Conservation (phyloP, 768 basidiomycete genomes). For the Lactifluus pinguis region DNA sequence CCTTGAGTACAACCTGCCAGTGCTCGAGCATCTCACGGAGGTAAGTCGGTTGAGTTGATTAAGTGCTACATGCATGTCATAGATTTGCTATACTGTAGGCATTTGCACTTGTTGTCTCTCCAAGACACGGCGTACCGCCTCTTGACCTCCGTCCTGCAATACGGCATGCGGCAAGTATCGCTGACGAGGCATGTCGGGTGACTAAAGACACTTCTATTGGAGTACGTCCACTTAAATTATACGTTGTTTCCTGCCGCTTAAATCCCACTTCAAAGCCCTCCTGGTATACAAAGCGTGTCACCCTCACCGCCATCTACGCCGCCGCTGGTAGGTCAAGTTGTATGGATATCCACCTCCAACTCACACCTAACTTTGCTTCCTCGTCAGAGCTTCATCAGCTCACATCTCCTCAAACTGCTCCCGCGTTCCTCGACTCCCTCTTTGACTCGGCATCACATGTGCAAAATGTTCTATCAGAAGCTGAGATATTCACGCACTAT, state of each 20-base stretch:
- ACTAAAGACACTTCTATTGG: conserved; percentile 46
- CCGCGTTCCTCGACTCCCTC: conserved; percentile 56
- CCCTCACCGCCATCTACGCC: conserved; percentile 58
- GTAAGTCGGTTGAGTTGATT: conserved; percentile 30
- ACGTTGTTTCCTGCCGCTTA: neutral
- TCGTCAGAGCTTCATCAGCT: conserved; percentile 66
- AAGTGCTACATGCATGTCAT: neutral
- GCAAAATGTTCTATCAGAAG: conserved; percentile 42
- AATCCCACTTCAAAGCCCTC: conserved; percentile 36
- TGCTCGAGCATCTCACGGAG: conserved; percentile 56
- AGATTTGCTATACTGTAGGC: conserved; percentile 37
- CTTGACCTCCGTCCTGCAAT: conserved; percentile 54
- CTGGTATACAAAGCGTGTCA: conserved; percentile 65
- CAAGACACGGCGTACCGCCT: conserved; percentile 38
- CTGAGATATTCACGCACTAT: conserved; percentile 48
- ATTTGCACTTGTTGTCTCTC: conserved; percentile 57
- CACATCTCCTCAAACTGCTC: conserved; percentile 61
- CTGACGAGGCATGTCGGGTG: conserved; percentile 61
- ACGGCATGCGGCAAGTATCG: conserved; percentile 50
- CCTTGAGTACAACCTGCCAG: conserved; percentile 58
- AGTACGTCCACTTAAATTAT: conserved; percentile 31
- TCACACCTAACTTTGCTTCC: neutral
- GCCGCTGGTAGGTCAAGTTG: conserved; percentile 45
- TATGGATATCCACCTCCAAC: neutral
- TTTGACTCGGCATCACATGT: conserved; percentile 41